Base-by-base conservation (phyloP, 352 stramenopile genomes). In the Halophytophthora polymorphica region DNA sequence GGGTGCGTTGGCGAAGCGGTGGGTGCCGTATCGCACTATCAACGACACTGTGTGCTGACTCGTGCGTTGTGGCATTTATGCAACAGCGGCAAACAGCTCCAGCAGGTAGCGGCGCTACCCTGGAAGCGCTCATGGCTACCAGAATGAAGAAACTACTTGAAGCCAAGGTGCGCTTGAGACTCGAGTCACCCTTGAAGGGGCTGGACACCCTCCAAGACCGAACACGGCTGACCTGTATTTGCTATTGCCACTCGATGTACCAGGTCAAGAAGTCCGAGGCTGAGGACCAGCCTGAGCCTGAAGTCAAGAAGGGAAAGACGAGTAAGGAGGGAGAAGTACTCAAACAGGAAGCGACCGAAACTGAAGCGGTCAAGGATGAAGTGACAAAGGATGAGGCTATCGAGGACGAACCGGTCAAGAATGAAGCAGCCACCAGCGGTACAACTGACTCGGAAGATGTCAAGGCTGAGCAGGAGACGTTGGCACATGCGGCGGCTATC, bases 71-170 rank as follows among this genome's bases (percentile, higher is more conserved):
- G 25, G 25, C 25, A 31, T 38, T 11, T 52, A 36, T 37, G 35
- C 23, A 7, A 22, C 35, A 79, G 69, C 53, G 59, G 14, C 66
- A 76, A 58, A 52, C 36, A 45, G 49, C 68, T 46, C 64, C 61
- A 15, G 47, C 63, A 54, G 50, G 58, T 66, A 53, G 60, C 50
- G 44, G 57, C 45, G 62, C 71, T 3, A 53, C 69, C 0, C 56
- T 85, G 25, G 73, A 85, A 49, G 58, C 53, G 23, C 35, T 80
- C 10, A 69, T 85, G 42, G 58, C 71, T 0, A 57, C 61, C n/a
- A 68, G 73, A 21, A 65, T 85, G 71, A 73, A 65, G 34, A 42
- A 67, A n/a, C 59, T 85, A 40, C 13, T 77, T 21, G 55, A 64
- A 22, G 58, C 55, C 10, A 82, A 80, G 72, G 72, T 83, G 50